A percentile compares a stretch with the other conserved stretches of the same genome.
Evolutionary conservation across 306 rosid species (phyloP).

Genomic region (Gleditsia sinensis): DNA sequence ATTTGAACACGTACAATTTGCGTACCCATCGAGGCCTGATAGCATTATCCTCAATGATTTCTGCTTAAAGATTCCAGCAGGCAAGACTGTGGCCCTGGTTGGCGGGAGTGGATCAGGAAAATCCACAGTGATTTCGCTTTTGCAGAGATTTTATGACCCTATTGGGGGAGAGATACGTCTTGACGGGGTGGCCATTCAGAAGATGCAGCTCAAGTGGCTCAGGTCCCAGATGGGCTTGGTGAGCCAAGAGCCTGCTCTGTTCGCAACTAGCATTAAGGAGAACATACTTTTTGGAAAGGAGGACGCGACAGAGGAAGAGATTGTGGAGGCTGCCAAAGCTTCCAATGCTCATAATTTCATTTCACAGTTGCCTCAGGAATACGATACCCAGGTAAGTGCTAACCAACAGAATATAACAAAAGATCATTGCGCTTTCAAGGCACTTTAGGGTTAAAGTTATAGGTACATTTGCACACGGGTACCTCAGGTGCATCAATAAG

Average conservation of each 20-base stretch:
- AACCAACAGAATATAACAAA: too few species aligned
- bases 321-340: slow-evolving; percentile 64
- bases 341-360: slow-evolving; percentile 78
- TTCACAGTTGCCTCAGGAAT: slow-evolving; percentile 58
- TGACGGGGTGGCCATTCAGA: slow-evolving; percentile 64
- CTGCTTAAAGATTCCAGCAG: slow-evolving; percentile 55
- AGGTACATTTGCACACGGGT: too few species aligned
- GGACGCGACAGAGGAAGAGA: slow-evolving; percentile 56
- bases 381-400: slow-evolving; percentile 69
- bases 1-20: slow-evolving; percentile 52
- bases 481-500: too few species aligned
- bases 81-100: slow-evolving; percentile 68
- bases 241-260: slow-evolving; percentile 83
- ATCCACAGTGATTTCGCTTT: slow-evolving; percentile 60
- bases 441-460: too few species aligned
- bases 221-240: slow-evolving; percentile 82
- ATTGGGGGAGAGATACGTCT: slow-evolving; percentile 56
- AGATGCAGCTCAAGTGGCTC: slow-evolving; percentile 70
- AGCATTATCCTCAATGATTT: slow-evolving; percentile 51
- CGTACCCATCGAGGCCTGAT: slow-evolving; percentile 71
- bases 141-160: slow-evolving; percentile 81
- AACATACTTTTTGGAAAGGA: slow-evolving; percentile 81
- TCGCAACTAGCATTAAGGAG: slow-evolving; percentile 70
- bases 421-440: neutral
- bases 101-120: slow-evolving; percentile 85